Evolutionary conservation across 2,329 filamentous ascomycete genomes (phyloP).

Genomic region (Talaromyces sp.): DNA sequence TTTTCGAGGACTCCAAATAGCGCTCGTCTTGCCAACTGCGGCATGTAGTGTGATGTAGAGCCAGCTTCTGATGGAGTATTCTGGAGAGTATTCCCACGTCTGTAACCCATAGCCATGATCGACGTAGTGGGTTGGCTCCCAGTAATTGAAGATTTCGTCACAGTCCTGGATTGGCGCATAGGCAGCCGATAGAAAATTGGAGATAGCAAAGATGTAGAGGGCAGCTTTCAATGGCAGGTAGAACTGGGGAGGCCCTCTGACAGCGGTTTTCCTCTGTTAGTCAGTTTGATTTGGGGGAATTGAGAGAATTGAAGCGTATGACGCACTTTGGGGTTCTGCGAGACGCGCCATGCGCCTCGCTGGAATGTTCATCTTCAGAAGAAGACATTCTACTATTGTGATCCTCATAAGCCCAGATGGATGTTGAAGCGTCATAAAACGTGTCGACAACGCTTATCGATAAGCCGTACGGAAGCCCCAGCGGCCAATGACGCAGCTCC

Average conservation of each 20-base stretch:
- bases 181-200: conserved; percentile 70
- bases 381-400: conserved; percentile 7
- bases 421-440: background rate
- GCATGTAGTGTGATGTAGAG: conserved; percentile 81
- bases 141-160: conserved; percentile 99
- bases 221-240: conserved; percentile 67
- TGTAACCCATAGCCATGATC: conserved; percentile 89
- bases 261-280: conserved; percentile 17
- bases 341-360: conserved; percentile 11
- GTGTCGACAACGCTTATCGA: conserved; percentile 10
- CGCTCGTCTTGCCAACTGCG: conserved; percentile 61
- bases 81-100: conserved; percentile 97
- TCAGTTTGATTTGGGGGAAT: background rate
- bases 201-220: conserved; percentile 74
- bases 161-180: conserved; percentile 95
- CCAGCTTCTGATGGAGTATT: conserved; percentile 94
- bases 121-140: conserved; percentile 94
- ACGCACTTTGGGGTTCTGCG: conserved; percentile 9
- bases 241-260: conserved; percentile 45
- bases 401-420: background rate
- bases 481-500: conserved; percentile 8
- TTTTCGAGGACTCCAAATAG: conserved; percentile 50
- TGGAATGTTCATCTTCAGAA: conserved; percentile 12
- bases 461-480: conserved; percentile 5
- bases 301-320: background rate